Base-by-base conservation (phyloP, 345 rosid genomes). In the Salix exigua region DNA sequence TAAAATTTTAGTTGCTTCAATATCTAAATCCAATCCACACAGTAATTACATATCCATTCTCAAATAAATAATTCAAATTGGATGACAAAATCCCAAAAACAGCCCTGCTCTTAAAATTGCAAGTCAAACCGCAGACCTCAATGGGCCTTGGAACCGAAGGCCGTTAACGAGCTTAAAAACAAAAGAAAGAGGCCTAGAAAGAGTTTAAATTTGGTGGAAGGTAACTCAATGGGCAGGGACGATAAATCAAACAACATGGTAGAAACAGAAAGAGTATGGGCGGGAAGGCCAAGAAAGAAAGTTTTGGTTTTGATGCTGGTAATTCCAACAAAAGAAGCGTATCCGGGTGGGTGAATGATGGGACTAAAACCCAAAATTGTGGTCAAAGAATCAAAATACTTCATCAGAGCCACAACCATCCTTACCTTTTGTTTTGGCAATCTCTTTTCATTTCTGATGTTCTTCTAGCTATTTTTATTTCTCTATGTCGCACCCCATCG, bases 191-290 rank as follows among this genome's bases (percentile, higher is more conserved):
- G 62, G 26, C 62, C 28, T 2, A 0, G 13, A n/a, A 9, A 42
- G 71, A 78, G n/a, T 19, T 51, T 11, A 65, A 70, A 76, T 70
- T 70, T 65, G 25, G 65, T 60, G 35, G 89, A 83, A 75, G 83
- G 77, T 79, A 84, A 69, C 74, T 69, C 68, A 46, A 89, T 89
- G 94, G 90, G 87, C 80, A 84, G 78, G 78, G 89, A 87, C 35
- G 83, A 74, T 68, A 83, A 75, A 66, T 82, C 89, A 50, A 72
- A 85, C 73, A 82, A 83, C 80, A 75, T 17, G 74, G 83, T 40
- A 82, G 73, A 75, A 85, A 79, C 81, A 83, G 83, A 44, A 82
- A 83, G 50, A 87, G 83, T 33, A 75, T 87, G 86, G 61, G 79
- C 74, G 85, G 92, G 87, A 91, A 86, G 78, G 78, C 77, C n/a